Base-by-base conservation (phyloP, 2,329 filamentous ascomycete species). In the Aspergillus fructus region DNA sequence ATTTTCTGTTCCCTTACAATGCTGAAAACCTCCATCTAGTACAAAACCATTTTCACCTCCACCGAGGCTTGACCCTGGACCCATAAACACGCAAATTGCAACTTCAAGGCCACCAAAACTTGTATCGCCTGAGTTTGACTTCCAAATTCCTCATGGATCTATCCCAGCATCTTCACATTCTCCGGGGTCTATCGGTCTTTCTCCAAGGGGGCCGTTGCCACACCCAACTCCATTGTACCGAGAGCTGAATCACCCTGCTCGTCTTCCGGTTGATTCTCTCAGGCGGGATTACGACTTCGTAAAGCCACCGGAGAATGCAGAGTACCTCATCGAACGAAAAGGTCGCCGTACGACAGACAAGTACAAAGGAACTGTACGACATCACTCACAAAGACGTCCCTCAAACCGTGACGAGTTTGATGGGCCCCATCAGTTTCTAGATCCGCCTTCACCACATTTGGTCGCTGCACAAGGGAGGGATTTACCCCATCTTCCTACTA, bases 371-470 rank as follows among this genome's bases (percentile, higher is more conserved):
- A 64, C 62, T 40, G 58, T 68, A 34, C 73, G 72, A 60, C 74
- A 75, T 58, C 67, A 73, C 57, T 73, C 76, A 41, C 87, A 90
- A 69, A 83, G 89, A 65, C 84, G 89, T 30, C 86, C 89, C 24
- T 90, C 89, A 42, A 93, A 93, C 77, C 84, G 91, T 59, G 91
- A 96, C 79, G 91, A 94, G 75, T 96, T 96, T 75, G 91, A 94
- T 75, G 91, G 91, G 3, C 90, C 91, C 8, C 89, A 92, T 66
- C 91, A 96, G 72, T 88, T 92, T 64, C 80, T 96, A 63, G 86
- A 90, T 62, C 84, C 86, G 46, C 90, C 90, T 40, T 81, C 87
- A 21, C 82, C 87, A 55, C 85, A 88, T 62, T 86, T 88, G 66
- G 83, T 91, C 64, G 88, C 89, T 61, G 83, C 87, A 73, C 89